Evolutionary conservation across 1,284 basidiomycete species (phyloP).

Genomic region (Coriolopsis trogii): DNA sequence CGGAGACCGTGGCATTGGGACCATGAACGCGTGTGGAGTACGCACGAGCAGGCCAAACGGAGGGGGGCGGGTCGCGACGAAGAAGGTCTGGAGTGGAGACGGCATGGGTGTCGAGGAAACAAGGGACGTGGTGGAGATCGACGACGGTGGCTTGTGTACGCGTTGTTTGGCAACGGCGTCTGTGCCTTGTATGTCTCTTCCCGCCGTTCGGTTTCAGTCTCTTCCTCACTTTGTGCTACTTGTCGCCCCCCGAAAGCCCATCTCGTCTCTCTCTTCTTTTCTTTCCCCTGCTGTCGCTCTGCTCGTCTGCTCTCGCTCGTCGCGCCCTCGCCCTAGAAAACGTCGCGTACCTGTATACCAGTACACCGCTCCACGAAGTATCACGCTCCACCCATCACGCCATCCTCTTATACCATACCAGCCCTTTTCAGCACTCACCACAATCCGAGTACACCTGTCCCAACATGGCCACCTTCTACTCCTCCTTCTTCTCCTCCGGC

Average conservation of each 20-base stretch:
- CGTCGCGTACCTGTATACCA: not conserved
- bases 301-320: not conserved
- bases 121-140: conserved; percentile 1
- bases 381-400: conserved; percentile 12
- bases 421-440: not conserved
- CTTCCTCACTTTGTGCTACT: not conserved
- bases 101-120: not conserved
- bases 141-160: conserved; percentile 14
- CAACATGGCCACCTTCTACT: conserved; percentile 50
- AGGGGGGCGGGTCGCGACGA: not conserved
- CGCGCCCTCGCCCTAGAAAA: not conserved
- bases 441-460: not conserved
- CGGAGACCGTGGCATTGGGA: too few relatives aligned
- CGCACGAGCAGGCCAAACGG: not conserved
- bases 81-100: not conserved
- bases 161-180: conserved; percentile 18
- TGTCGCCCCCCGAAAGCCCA: not conserved
- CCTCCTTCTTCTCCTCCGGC: conserved; percentile 63
- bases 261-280: not conserved
- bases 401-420: not conserved
- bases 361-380: conserved; percentile 12
- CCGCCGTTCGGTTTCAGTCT: conserved; percentile 9
- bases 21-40: not conserved
- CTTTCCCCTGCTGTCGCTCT: not conserved
- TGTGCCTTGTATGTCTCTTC: not conserved